Evolutionary conservation across 2,329 filamentous ascomycete species (phyloP).

Genomic region (Colletotrichum cordylinicola): DNA sequence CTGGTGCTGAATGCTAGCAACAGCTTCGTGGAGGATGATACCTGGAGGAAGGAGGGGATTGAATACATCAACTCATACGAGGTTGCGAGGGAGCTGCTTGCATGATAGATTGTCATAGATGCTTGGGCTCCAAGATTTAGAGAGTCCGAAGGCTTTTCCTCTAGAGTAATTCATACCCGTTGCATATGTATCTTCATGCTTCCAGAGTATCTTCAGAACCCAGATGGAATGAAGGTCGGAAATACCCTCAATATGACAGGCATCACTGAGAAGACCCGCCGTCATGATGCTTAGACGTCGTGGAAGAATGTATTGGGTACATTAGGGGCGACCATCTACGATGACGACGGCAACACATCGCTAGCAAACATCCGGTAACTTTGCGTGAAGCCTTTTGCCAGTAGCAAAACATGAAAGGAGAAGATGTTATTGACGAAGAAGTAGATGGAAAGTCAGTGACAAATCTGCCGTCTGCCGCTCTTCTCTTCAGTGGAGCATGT

Average conservation of each 20-base stretch:
- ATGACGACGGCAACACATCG: no score
- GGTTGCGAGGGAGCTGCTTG: slow-evolving; percentile 41
- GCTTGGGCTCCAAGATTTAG: neutral
- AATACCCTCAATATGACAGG: neutral
- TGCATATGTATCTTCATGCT: neutral
- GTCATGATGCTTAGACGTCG: neutral
- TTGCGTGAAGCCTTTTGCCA: neutral
- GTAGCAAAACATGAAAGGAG: neutral
- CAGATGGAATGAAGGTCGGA: neutral
- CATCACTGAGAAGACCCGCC: neutral
- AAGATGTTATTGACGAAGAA: no score
- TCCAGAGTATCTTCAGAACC: neutral
- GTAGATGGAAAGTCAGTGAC: neutral
- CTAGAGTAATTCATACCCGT: neutral
- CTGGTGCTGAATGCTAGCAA: slow-evolving; percentile 50
- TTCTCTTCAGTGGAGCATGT: neutral
- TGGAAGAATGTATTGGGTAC: neutral
- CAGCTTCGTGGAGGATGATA: slow-evolving; percentile 51
- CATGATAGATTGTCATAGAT: neutral
- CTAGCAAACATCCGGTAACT: neutral
- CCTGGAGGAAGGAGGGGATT: slow-evolving; percentile 52
- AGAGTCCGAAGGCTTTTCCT: neutral
- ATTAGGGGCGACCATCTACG: neutral
- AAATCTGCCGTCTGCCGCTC: neutral
- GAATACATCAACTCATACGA: slow-evolving; percentile 44